Conservation (phyloP, 768 basidiomycete species). For the Sistotremastrum niveocremeum region DNA sequence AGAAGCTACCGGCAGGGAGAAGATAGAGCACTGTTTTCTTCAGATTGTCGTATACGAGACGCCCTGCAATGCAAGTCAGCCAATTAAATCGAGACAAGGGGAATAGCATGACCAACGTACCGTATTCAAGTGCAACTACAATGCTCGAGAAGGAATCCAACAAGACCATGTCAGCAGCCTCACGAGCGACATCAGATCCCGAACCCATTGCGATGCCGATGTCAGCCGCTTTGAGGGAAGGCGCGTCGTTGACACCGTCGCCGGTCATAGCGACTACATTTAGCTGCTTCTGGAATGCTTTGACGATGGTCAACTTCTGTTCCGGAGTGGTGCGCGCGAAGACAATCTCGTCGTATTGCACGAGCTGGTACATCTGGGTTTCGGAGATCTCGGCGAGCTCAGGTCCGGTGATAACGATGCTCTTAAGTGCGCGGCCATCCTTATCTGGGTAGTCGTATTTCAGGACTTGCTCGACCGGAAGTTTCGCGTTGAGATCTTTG, state of each 20-base stretch:
- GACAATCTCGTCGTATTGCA: constrained; percentile 34
- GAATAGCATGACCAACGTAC: constrained; percentile 13
- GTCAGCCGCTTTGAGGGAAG: constrained; percentile 45
- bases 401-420: constrained; percentile 30
- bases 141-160: constrained; percentile 56
- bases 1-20: constrained; percentile 38
- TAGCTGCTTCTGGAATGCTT: constrained; percentile 36
- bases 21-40: constrained; percentile 42
- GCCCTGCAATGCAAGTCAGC: constrained; percentile 14
- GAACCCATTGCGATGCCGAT: constrained; percentile 49
- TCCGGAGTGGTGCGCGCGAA: constrained; percentile 52
- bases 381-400: constrained; percentile 24
- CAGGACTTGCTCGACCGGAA: constrained; percentile 18
- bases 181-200: constrained; percentile 37
- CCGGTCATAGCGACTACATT: constrained; percentile 52
- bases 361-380: constrained; percentile 17
- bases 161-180: constrained; percentile 51
- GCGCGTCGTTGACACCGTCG: constrained; percentile 51
- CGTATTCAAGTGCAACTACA: constrained; percentile 49
- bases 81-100: not conserved
- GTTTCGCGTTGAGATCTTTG: constrained; percentile 22
- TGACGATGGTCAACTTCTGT: constrained; percentile 53
- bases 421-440: constrained; percentile 10
- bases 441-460: constrained; percentile 6
- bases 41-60: constrained; percentile 51